Base-by-base conservation (phyloP, 1,139 yeast species). In the Geotrichum aggregatum region DNA sequence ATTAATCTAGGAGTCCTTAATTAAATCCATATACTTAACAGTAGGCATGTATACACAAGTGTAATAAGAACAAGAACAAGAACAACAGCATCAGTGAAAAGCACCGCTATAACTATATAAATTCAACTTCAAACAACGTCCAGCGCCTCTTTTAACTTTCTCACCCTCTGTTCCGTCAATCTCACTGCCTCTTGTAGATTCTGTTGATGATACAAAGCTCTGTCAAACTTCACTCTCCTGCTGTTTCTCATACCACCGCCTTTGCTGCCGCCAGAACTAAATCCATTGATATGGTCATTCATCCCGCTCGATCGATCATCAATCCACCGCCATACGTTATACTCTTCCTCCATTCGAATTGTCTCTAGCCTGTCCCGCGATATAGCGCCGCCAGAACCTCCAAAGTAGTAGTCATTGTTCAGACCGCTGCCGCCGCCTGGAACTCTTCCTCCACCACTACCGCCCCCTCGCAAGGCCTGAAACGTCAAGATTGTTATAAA, bases 281-380 rank as follows among this genome's bases (percentile, higher is more conserved):
- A n/a, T n/a, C n/a, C n/a, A 36, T 42, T 30, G 30, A 14, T n/a
- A n/a, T 14, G 3, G 8, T 16, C 33, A 2, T 30, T 10, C 6
- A 28, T 41, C n/a, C 13, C 18, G 47, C 52, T 34, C 66, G 62
- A 4, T 64, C 86, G 75, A 44, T 77, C 78, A 52, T 81, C 79
- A 43, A 88, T 76, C 96, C 96, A 89, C 49, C 80, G 76, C 96
- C 96, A 89, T 53, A 89, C 67, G 40, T 78, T 77, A 38, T 77
- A 76, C 66, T 88, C 95, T 54, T 82, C 79, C 52, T 76, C 73
- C 57, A 74, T 61, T 22, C 55, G 44, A 24, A 44, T 47, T 45
- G 26, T 50, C 21, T 39, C 59, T 36, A 49, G 52, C 52, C 19
- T 50, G 3, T 39, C 56, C 6, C 35, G 10, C 1, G 50, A 39